A percentile compares a stretch with the other conserved stretches of the same genome.
These are phyloP conservation scores for Hyaloperonospora arabidopsidis DNA, from an alignment of 352 stramenopile species.

Conservation along the genomic window DNA sequence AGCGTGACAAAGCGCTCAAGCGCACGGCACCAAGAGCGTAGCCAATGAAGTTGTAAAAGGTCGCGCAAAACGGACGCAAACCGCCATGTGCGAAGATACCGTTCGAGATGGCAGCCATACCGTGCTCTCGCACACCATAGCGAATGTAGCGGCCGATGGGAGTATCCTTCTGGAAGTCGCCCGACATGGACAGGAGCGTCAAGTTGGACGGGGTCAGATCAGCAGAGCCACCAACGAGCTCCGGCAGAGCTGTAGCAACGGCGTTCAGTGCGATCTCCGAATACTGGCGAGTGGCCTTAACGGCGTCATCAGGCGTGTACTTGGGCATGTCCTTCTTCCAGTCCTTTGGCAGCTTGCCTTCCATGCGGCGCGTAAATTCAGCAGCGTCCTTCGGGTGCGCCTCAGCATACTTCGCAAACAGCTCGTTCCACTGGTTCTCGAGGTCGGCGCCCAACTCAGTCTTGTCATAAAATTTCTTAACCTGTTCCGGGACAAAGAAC, in stretches of 20 bases:
- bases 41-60: constrained; percentile 99
- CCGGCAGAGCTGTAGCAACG: constrained; percentile 87
- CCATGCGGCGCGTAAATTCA: constrained; percentile 93
- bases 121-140: constrained; percentile 98
- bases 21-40: constrained; percentile 95
- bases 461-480: constrained; percentile 89
- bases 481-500: constrained; percentile 92
- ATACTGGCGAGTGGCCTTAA: constrained; percentile 90
- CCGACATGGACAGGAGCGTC: constrained; percentile 91
- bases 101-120: constrained; percentile 97
- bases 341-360: constrained; percentile 86
- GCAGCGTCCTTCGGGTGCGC: constrained; percentile 88
- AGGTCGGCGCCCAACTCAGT: constrained; percentile 58
- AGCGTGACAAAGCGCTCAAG: constrained; percentile 90
- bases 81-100: constrained; percentile 97
- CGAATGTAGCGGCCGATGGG: constrained; percentile 94
- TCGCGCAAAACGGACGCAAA: constrained; percentile 96
- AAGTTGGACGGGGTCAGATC: constrained; percentile 98
- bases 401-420: constrained; percentile 88
- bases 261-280: constrained; percentile 94
- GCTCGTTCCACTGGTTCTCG: constrained; percentile 85
- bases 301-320: constrained; percentile 85
- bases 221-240: constrained; percentile 96
- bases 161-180: constrained; percentile 96
- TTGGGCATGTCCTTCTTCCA: constrained; percentile 89